Evolutionary conservation across 2,329 filamentous ascomycete species (phyloP), one percentile per base, ranked within the genome.

Genomic region (Tothia fuscella): DNA sequence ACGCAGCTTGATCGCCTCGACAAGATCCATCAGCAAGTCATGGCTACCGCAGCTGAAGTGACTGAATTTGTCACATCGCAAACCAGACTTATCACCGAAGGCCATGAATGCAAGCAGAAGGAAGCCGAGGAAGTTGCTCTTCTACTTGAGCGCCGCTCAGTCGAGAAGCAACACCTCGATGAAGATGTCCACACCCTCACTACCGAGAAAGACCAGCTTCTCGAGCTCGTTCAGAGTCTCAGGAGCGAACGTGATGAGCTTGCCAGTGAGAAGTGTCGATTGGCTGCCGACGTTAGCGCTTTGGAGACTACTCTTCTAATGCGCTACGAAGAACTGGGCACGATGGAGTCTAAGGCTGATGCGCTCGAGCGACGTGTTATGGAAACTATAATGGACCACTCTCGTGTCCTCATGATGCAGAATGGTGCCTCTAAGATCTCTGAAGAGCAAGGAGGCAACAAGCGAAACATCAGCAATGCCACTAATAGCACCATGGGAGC

Each of bases 351-450:
- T 9, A 82, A 89, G 47, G 91, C 89, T 3, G 87, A 95, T 58
- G 76, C 78, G 3, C 70, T 98, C 19, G 91, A 98, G 64, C 82
- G 88, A 40, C 80, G 91, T 20, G 94, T 98, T 50, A 67, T 98
- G 24, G 89, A 96, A 50, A 88, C 89, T 20, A 85, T 96, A 48
- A 93, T 98, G 65, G 88, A 96, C 52, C 89, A 96, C 58, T 95
- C 89, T 16, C 82, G 89, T 5, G 79, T 89, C 20, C 71, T 95
- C n/a, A 74, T 96, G 44, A 82, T 91, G 67, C 69, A 77, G 50
- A 80, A 84, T 64, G 54, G 53, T 12, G 19, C 37, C 7, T 25
- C 19, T 24, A n/a, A 16, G 17, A 25, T 25, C 22, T 2, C n/a
- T 20, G 9, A n/a, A 17, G 20, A 28, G 17, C 17, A 59, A 58